Evolutionary conservation across 225 moss, liverwort and hornwort species (phyloP).

Genomic region (Thuidium tamariscinum): DNA sequence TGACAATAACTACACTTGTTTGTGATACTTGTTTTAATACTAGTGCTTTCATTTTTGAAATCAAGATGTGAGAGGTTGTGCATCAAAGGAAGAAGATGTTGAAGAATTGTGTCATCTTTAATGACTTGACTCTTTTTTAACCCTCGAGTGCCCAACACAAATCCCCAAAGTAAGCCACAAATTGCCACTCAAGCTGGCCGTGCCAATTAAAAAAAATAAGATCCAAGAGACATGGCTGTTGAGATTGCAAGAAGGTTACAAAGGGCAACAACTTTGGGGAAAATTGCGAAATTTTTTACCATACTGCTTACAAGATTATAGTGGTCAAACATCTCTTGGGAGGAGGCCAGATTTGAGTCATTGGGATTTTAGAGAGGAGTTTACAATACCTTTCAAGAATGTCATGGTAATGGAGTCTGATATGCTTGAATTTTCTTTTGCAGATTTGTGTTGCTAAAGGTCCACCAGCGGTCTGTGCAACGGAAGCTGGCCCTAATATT

Average conservation of each 20-base stretch:
- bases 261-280: too few relatives aligned
- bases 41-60: neutral
- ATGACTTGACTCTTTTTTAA: neutral
- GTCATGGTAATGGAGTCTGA: neutral
- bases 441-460: constrained; percentile 9
- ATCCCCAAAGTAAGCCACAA: too few relatives aligned
- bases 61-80: neutral
- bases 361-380: neutral
- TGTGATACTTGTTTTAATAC: neutral
- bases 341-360: neutral
- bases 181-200: too few relatives aligned
- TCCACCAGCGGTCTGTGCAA: neutral
- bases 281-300: too few relatives aligned
- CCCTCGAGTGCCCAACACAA: too few relatives aligned
- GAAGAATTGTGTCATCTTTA: neutral
- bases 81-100: neutral
- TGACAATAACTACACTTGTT: neutral
- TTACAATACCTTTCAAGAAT: neutral
- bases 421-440: neutral
- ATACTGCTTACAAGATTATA: too few relatives aligned
- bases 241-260: too few relatives aligned
- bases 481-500: neutral
- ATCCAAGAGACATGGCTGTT: too few relatives aligned
- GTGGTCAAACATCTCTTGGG: too few relatives aligned
- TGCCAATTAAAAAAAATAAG: too few relatives aligned